These are phyloP conservation scores for Endocarpon pusillum DNA, from an alignment of 495 filamentous ascomycete species.

Conservation along the genomic window DNA sequence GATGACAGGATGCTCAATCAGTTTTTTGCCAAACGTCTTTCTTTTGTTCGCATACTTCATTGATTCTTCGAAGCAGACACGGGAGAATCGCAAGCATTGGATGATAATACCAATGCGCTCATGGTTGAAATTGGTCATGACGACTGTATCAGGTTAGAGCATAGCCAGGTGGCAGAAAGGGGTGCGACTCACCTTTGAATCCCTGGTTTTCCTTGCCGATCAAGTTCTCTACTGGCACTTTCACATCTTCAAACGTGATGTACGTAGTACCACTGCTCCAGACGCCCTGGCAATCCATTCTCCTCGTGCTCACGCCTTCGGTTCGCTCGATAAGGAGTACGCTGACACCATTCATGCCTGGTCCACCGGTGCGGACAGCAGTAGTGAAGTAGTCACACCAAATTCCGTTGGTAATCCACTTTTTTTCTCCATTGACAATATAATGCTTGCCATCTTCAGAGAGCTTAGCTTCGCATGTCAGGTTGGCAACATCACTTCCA, in stretches of 20 bases:
- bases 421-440: conserved; percentile 99
- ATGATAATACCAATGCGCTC: conserved; percentile 97
- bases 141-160: conserved; percentile 30
- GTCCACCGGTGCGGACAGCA: conserved; percentile 73
- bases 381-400: conserved; percentile 96
- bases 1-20: conserved; percentile 95
- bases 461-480: conserved; percentile 89
- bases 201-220: conserved; percentile 96
- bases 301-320: conserved; percentile 65
- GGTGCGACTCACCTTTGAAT: conserved; percentile 51
- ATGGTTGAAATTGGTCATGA: conserved; percentile 99
- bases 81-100: conserved; percentile 85
- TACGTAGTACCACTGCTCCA: conserved; percentile 92
- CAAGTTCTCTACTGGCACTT: conserved; percentile 94
- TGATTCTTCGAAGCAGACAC: conserved; percentile 92
- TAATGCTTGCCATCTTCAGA: conserved; percentile 92
- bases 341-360: conserved; percentile 80
- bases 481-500: conserved; percentile 78
- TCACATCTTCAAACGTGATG: conserved; percentile 94
- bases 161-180: conserved; percentile 3
- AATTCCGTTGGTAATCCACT: conserved; percentile 98
- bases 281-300: conserved; percentile 98
- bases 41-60: conserved; percentile 96
- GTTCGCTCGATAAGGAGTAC: conserved; percentile 78
- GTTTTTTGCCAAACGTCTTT: conserved; percentile 82